A percentile compares a stretch with the other conserved stretches of the same genome.
These are phyloP conservation scores for Candida broadrunensis DNA, from an alignment of 805 yeast genomes.

Conservation along the genomic window DNA sequence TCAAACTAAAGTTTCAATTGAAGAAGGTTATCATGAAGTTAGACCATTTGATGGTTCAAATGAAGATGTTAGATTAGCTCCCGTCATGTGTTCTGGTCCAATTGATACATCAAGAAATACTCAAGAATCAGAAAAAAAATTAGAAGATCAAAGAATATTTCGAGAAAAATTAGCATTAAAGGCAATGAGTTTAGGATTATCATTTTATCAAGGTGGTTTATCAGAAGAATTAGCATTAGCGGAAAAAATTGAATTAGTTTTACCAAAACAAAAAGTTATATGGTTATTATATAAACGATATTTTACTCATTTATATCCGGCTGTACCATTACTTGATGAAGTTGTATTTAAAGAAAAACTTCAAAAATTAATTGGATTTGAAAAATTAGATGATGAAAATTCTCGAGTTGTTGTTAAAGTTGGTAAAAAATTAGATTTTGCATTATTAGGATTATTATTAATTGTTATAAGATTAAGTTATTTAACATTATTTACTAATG, in stretches of 20 bases:
- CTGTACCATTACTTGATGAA: constrained; percentile 42
- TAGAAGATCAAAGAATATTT: neutral
- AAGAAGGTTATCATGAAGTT: constrained; percentile 10
- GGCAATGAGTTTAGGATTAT: constrained; percentile 20
- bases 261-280: constrained; percentile 34
- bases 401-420: constrained; percentile 20
- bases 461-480: constrained; percentile 32
- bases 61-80: neutral
- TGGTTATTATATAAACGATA: constrained; percentile 41
- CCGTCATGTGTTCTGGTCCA: neutral
- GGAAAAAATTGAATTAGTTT: constrained; percentile 25
- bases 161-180: constrained; percentile 7
- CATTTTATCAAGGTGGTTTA: constrained; percentile 27
- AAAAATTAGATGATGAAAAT: constrained; percentile 13
- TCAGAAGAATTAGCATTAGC: constrained; percentile 22
- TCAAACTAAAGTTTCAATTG: constrained; percentile 7
- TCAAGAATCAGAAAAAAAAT: neutral
- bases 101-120: neutral
- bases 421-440: constrained; percentile 27
- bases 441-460: constrained; percentile 30
- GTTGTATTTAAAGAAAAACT: constrained; percentile 20
- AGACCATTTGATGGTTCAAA: neutral
- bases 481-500: constrained; percentile 29
- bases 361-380: constrained; percentile 8
- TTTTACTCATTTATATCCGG: constrained; percentile 41